Evolutionary conservation across 1,284 basidiomycete genomes (phyloP).

Genomic region (Naganishia albida): DNA sequence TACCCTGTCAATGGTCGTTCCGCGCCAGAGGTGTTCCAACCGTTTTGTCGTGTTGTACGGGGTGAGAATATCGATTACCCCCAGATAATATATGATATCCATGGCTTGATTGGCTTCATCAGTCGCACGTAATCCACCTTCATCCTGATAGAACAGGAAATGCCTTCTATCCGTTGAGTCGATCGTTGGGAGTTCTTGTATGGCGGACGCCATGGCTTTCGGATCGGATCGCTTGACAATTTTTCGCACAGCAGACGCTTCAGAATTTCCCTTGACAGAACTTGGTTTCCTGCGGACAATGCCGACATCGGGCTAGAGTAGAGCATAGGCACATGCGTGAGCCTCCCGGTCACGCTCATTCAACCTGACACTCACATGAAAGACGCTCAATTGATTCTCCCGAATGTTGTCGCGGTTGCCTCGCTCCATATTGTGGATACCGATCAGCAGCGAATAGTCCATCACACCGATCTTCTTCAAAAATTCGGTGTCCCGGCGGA

Average conservation of each 20-base stretch:
- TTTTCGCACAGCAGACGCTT: slow-evolving; percentile 78
- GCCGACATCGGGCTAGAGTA: slow-evolving; percentile 65
- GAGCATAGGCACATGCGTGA: not conserved
- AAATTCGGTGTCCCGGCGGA: slow-evolving; percentile 81
- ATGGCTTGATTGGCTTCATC: slow-evolving; percentile 75
- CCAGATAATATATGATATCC: slow-evolving; percentile 88
- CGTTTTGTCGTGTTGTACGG: slow-evolving; percentile 80
- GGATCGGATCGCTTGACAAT: slow-evolving; percentile 82
- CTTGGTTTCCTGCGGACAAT: slow-evolving; percentile 61
- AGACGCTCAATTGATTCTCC: slow-evolving; percentile 84
- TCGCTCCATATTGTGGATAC: slow-evolving; percentile 86
- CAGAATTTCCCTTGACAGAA: slow-evolving; percentile 63
- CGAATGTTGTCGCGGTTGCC: slow-evolving; percentile 90
- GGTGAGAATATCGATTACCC: slow-evolving; percentile 91
- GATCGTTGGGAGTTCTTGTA: slow-evolving; percentile 66
- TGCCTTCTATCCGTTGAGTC: slow-evolving; percentile 72
- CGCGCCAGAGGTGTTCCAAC: slow-evolving; percentile 89
- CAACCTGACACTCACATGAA: slow-evolving; percentile 64
- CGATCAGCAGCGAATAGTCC: slow-evolving; percentile 94
- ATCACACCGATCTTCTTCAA: slow-evolving; percentile 82
- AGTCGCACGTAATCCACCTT: slow-evolving; percentile 88
- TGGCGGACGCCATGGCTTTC: slow-evolving; percentile 64
- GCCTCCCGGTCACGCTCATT: too few species aligned
- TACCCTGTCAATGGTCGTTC: slow-evolving; percentile 73
- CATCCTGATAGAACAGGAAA: slow-evolving; percentile 95